These are phyloP conservation scores for Beauveria sp. DNA, from an alignment of 2,329 filamentous ascomycete genomes.

Conservation along the genomic window DNA sequence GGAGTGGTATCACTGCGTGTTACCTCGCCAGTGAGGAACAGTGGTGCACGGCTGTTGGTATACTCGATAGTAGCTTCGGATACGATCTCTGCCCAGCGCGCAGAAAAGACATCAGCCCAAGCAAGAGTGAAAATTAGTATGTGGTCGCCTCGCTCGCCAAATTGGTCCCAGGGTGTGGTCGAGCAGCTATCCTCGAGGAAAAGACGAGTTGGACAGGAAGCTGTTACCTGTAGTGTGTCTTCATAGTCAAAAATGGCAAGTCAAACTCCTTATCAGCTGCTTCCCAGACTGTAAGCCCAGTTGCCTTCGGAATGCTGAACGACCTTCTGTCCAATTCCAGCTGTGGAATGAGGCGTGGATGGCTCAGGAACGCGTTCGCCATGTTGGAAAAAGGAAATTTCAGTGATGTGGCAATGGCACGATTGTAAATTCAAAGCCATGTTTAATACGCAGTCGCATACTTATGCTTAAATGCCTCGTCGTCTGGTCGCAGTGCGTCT, in stretches of 20 bases:
- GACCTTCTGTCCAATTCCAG: not conserved
- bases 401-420: not conserved
- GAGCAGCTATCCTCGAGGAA: not conserved
- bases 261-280: not conserved
- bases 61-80: constrained; percentile 3
- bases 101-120: constrained; percentile 14
- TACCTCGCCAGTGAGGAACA: not conserved
- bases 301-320: not conserved
- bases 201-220: not conserved
- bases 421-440: constrained; percentile 1
- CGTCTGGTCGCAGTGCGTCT: constrained; percentile 6
- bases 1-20: not conserved
- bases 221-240: not conserved
- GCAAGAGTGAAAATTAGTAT: constrained; percentile 14
- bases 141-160: not conserved
- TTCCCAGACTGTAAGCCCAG: not conserved
- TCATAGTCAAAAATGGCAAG: constrained; percentile 1
- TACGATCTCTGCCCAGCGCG: constrained; percentile 14
- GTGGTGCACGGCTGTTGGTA: constrained; percentile 3
- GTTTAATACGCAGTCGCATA: constrained; percentile 10
- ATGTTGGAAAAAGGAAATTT: not conserved
- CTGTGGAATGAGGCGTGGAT: constrained; percentile 7
- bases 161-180: not conserved
- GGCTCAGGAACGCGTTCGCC: constrained; percentile 3
- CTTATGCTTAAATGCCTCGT: not conserved